Percentiles rank a stretch among this genome's conserved stretches.
These are phyloP conservation scores for Thraustochytrium striatum DNA, from an alignment of 352 stramenopile species.

Conservation along the genomic window DNA sequence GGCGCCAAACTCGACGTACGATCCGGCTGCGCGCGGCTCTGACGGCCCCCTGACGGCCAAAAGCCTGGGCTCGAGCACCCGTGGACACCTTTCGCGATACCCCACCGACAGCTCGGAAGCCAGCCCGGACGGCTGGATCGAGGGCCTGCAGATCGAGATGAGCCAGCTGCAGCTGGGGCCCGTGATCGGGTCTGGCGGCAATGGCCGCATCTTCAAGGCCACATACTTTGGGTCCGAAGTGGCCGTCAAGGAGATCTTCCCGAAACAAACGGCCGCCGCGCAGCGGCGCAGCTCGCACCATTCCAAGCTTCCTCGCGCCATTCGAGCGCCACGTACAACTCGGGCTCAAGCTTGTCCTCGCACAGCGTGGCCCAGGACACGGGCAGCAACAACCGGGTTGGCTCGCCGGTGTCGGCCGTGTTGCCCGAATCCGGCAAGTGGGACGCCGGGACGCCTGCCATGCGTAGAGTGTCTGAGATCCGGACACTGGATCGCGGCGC, in stretches of 20 bases:
- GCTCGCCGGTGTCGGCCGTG: too few relatives aligned
- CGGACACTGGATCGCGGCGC: not conserved
- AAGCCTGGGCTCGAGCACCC: too few relatives aligned
- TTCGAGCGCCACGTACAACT: not conserved
- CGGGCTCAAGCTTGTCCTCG: too few relatives aligned
- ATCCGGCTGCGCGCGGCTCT: not conserved
- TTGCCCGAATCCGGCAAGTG: too few relatives aligned
- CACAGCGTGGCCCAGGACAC: too few relatives aligned
- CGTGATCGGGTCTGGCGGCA: constrained; percentile 25
- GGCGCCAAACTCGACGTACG: not conserved
- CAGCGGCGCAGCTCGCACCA: not conserved
- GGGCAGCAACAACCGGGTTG: too few relatives aligned
- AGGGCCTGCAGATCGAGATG: constrained; percentile 1
- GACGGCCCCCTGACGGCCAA: not conserved
- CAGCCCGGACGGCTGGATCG: not conserved
- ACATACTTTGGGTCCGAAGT: constrained; percentile 42
- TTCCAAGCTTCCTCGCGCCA: not conserved
- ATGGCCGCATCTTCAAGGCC: constrained; percentile 42
- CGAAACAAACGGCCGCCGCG: not conserved
- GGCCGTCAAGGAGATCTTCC: constrained; percentile 45
- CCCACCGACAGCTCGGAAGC: not conserved
- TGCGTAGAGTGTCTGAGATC: too few relatives aligned
- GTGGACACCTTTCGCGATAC: not conserved
- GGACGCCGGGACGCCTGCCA: too few relatives aligned
- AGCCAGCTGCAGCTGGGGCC: not conserved